A percentile compares a stretch with the other conserved stretches of the same genome.
These are phyloP conservation scores for Pleurotus tuber-regium DNA, from an alignment of 768 basidiomycete species.

Conservation along the genomic window DNA sequence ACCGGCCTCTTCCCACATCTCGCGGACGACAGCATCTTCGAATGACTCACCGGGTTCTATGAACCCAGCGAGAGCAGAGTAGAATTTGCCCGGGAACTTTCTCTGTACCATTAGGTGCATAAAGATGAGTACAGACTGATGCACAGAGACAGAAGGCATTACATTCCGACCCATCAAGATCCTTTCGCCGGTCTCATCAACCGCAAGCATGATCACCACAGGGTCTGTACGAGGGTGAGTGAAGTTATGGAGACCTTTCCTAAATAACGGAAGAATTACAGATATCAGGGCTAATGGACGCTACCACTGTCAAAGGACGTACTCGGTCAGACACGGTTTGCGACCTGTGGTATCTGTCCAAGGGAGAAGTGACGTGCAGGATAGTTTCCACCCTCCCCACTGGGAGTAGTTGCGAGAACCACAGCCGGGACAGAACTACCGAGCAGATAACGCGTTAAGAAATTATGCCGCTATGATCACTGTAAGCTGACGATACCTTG, in stretches of 20 bases:
- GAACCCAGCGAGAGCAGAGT: constrained; percentile 92
- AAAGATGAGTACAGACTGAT: no score
- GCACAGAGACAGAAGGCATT: no score
- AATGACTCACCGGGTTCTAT: constrained; percentile 93
- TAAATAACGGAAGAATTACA: constrained; percentile 26
- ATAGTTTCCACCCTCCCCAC: constrained; percentile 97
- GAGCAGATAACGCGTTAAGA: not conserved
- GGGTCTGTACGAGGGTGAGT: constrained; percentile 79
- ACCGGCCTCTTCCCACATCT: constrained; percentile 96
- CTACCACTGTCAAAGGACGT: constrained; percentile 29
- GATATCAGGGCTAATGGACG: not conserved
- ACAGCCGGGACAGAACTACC: constrained; percentile 93
- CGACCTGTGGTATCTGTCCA: constrained; percentile 65
- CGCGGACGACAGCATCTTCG: constrained; percentile 89
- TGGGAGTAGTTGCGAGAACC: constrained; percentile 77
- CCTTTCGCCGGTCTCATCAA: constrained; percentile 78
- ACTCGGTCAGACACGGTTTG: constrained; percentile 74
- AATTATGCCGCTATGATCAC: not conserved
- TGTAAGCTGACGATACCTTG: constrained; percentile 47
- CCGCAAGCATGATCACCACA: constrained; percentile 88
- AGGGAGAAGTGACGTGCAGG: constrained; percentile 72
- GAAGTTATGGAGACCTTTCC: constrained; percentile 87
- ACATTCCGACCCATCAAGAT: constrained; percentile 88
- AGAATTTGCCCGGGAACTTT: constrained; percentile 68
- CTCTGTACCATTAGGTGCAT: no score